Base-by-base conservation (phyloP, 768 basidiomycete species). In the Amanita phalloides region DNA sequence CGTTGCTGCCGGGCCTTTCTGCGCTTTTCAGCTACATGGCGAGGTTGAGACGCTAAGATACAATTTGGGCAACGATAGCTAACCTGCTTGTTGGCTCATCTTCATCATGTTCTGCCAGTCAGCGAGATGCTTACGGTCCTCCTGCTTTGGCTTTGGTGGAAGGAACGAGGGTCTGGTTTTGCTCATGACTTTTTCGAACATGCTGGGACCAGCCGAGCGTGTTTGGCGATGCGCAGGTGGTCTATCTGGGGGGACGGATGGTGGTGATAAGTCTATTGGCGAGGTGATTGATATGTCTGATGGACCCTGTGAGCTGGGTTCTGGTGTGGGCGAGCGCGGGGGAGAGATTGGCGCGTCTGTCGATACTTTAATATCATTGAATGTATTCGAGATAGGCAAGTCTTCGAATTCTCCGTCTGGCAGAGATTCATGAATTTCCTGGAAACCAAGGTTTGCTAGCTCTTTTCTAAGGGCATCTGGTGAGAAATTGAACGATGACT, bases 51-150 rank as follows among this genome's bases (percentile, higher is more conserved):
- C 26, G 51, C 54, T 9, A 9, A 45, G 25, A 35, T 33, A 35
- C 21, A 28, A 28, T 25, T 50, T 41, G 32, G 25, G 46, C 17
- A 35, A 48, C n/a, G 21, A 47, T 8, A 8, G 67, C 75, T 62
- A 54, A 90, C 90, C 89, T 56, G 83, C 77, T 14, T 67, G 65
- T 48, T 85, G 81, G 67, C 87, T 90, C 42, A 72, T 80, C 56
- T 80, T 82, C 84, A 92, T 90, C 90, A 95, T 95, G 32, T 74
- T 67, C 60, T 90, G 79, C 86, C 91, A 93, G 61, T 86, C 86
- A 3, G 82, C 78, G 62, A 90, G 71, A 66, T 95, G 92, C 57
- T 84, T 93, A 45, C 73, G 66, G 61, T 94, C 91, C 65, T 95
- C 91, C 53, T 77, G 62, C 26, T 75, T 76, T 45, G 66, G 69